Evolutionary conservation across 805 yeast genomes (phyloP).

Genomic region (Metschnikowia noctiluminum): DNA sequence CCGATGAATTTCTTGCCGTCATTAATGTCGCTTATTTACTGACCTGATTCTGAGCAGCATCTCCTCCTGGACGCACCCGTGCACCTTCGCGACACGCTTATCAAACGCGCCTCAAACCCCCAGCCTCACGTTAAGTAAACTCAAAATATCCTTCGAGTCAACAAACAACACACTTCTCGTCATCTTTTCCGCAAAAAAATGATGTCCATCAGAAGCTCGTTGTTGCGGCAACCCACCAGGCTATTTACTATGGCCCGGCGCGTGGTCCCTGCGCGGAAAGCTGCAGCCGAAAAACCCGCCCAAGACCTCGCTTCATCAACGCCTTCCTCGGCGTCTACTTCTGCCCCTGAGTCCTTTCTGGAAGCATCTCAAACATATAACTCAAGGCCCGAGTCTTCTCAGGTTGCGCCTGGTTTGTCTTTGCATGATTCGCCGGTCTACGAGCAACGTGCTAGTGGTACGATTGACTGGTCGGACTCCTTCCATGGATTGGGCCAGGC

Average conservation of each 20-base stretch:
- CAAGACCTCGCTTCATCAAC: neutral
- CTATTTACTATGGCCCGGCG: slow-evolving; percentile 17
- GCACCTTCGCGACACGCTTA: neutral
- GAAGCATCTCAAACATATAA: neutral
- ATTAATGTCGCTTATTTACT: neutral
- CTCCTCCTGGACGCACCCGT: neutral
- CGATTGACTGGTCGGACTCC: slow-evolving; percentile 77
- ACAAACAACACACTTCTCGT: neutral
- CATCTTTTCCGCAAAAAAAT: too few relatives aligned
- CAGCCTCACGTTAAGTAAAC: too few relatives aligned
- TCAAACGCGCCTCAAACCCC: neutral
- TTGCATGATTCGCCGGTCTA: slow-evolving; percentile 25
- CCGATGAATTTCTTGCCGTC: neutral
- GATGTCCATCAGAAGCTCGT: slow-evolving; percentile 6
- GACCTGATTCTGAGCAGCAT: neutral
- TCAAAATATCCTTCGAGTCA: neutral
- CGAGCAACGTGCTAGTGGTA: slow-evolving; percentile 16
- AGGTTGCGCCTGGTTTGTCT: slow-evolving; percentile 6
- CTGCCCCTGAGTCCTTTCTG: neutral
- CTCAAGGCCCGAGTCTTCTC: neutral
- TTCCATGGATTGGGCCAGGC: slow-evolving; percentile 80
- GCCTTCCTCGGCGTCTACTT: neutral
- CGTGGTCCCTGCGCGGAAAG: slow-evolving; percentile 12
- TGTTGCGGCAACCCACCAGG: slow-evolving; percentile 6
- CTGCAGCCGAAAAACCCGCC: slow-evolving; percentile 5